These are phyloP conservation scores for Salix purpurea DNA, from an alignment of 345 rosid species.

Conservation along the genomic window DNA sequence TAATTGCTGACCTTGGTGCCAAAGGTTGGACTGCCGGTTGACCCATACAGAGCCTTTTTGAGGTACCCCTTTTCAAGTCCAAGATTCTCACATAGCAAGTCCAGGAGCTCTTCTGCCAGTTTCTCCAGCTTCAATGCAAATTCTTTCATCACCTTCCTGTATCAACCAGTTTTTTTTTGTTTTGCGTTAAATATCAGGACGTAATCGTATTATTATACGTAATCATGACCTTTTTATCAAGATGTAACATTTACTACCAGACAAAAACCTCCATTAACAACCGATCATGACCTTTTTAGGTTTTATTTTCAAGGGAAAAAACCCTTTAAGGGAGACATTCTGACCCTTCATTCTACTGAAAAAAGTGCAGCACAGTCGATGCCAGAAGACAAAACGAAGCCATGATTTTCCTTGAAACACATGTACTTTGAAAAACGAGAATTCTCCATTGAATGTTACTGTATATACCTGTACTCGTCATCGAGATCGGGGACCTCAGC, in stretches of 20 bases:
- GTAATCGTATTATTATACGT: too few species aligned
- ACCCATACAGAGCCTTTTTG: slow-evolving; percentile 59
- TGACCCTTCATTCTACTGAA: too few species aligned
- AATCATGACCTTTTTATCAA: not conserved
- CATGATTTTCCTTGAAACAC: not conserved
- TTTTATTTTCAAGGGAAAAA: too few species aligned
- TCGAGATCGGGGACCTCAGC: slow-evolving; percentile 66
- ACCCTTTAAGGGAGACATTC: too few species aligned
- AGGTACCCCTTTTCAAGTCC: slow-evolving; percentile 77
- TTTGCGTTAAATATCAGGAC: not conserved
- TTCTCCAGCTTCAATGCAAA: slow-evolving; percentile 67
- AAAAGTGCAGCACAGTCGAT: not conserved
- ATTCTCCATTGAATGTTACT: not conserved
- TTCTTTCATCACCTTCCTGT: slow-evolving; percentile 70
- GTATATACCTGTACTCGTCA: slow-evolving; percentile 59
- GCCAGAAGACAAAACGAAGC: too few species aligned
- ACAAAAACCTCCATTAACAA: too few species aligned
- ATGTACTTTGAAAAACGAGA: not conserved
- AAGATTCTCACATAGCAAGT: slow-evolving; percentile 76
- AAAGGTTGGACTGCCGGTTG: slow-evolving; percentile 58
- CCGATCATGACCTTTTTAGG: too few species aligned
- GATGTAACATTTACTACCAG: too few species aligned
- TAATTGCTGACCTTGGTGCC: slow-evolving; percentile 95
- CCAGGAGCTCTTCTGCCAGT: slow-evolving; percentile 74
- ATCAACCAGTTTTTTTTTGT: not conserved